Evolutionary conservation across 176 grass and related monocot genomes (phyloP).

Genomic region (Cenchrus americanus): DNA sequence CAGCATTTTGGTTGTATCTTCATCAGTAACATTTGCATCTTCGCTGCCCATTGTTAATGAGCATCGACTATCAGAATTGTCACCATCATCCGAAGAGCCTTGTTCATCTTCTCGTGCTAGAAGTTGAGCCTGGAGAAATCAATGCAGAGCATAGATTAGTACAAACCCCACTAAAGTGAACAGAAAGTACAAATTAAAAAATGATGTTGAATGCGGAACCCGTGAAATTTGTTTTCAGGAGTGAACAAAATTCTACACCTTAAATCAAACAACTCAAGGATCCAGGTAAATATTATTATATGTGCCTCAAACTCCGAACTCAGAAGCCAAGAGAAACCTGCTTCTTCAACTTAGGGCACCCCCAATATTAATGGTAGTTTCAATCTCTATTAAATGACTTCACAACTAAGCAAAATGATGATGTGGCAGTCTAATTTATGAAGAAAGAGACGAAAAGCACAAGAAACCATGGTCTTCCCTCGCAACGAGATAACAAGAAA

Average conservation of each 20-base stretch:
- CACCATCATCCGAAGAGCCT: slow-evolving; percentile 47
- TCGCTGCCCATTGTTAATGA: slow-evolving; percentile 49
- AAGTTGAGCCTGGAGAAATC: slow-evolving; percentile 74
- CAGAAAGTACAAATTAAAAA: neutral
- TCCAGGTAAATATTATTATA: neutral
- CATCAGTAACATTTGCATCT: slow-evolving; percentile 47
- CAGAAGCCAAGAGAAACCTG: neutral
- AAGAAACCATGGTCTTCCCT: no score
- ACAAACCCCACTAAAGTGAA: neutral
- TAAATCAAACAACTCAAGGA: neutral
- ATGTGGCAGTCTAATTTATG: no score
- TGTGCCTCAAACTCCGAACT: neutral
- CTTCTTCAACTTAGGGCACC: no score
- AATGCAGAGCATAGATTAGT: slow-evolving; percentile 13
- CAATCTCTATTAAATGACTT: no score
- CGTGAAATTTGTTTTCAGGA: neutral
- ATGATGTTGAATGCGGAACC: neutral
- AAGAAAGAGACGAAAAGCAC: no score
- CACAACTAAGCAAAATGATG: no score
- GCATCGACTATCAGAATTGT: slow-evolving; percentile 55
- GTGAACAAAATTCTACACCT: neutral
- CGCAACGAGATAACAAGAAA: no score
- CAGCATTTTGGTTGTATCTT: slow-evolving; percentile 72
- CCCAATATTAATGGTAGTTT: no score
- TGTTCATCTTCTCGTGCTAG: slow-evolving; percentile 68